Base-by-base conservation (phyloP, 257 asterid genomes). In the Ligustrum vulgare region DNA sequence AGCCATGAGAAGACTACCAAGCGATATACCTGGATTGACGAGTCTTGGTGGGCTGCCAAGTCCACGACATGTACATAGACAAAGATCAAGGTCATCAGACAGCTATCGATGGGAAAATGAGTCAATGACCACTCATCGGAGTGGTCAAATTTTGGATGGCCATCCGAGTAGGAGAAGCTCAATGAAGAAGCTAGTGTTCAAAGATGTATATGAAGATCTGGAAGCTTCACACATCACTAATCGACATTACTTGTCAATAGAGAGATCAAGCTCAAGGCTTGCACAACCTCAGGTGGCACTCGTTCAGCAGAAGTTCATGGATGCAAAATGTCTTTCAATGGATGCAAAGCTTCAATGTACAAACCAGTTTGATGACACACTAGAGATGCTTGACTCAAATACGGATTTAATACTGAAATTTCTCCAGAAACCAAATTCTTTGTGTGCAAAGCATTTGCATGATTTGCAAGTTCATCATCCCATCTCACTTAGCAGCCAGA, bases 21-120 rank as follows among this genome's bases (percentile, higher is more conserved):
- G 87, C 75, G 85, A 89, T 41, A 78, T 95, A 75, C 98, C 97
- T 75, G 83, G 87, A 82, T 82, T 95, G 82, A 95, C 89, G 96
- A 98, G 97, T 70, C 87, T 93, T 16, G 99, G 91, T 73, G 91
- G 91, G 70, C 82, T 90, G 71, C 97, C 93, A 36, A 82, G 92
- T 67, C 90, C 90, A 0, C 81, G 88, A 83, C 83, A 77, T 71
- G 81, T 83, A 78, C 84, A 83, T 51, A 78, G 88, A 79, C 94
- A 85, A 62, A 91, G 83, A 51, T 85, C 87, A 70, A 78, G 75
- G 80, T 67, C 75, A 70, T 79, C 85, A 1, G 93, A 84, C 51
- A 84, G 79, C 81, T 78, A 70, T 80, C 89, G 80, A 60, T 88
- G 76, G 60, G 77, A 67, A 77, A 74, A 67, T 72, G 81, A 67